Base-by-base conservation (phyloP, 1,284 basidiomycete genomes). In the Cutaneotrichosporon dermatis region DNA sequence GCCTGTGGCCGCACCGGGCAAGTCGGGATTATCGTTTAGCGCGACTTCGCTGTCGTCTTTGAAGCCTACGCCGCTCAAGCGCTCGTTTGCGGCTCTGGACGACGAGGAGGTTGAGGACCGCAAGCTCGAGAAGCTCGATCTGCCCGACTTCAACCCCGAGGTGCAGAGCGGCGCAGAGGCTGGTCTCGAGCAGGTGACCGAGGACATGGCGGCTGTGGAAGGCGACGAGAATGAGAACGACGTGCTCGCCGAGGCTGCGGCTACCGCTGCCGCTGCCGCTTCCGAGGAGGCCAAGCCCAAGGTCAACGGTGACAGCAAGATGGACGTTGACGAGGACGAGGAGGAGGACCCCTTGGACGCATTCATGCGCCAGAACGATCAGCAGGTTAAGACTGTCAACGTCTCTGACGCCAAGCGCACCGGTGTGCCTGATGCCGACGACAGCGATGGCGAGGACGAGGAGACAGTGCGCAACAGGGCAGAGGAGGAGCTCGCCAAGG, bases 301-400 rank as follows among this genome's bases (percentile, higher is more conserved):
- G 39, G 12, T 4, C 25, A 48, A 48, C 12, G 45, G 44, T 10
- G 34, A 49, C 48, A 25, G 25, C 48, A 59, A 63, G 39, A 69
- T 65, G 84, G 86, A 85, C 33, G 86, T 88, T 41, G 90, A 90
- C 6, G 89, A 95, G 35, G 80, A 80, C 6, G 89, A 95, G 34
- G 90, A 25, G 25, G 25, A 87, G 3, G 92, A 95, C 73, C 92
- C 92, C 35, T 80, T 97, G 51, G 95, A 98, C 70, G 93, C 72
- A 4, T 97, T 90, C 80, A 98, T 97, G 94, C 88, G 82, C 61
- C 83, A 82, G 54, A 51, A 90, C 88, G 71, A 84, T 85, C 67
- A 87, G 42, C 62, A 94, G 72, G 93, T 96, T 35, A 63, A 51
- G 42, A 48, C 46, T 44, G 62, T 58, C 33, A 63, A 60, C 43